Evolutionary conservation across 352 stramenopile genomes (phyloP).

Genomic region (Phytophthora pluvialis): DNA sequence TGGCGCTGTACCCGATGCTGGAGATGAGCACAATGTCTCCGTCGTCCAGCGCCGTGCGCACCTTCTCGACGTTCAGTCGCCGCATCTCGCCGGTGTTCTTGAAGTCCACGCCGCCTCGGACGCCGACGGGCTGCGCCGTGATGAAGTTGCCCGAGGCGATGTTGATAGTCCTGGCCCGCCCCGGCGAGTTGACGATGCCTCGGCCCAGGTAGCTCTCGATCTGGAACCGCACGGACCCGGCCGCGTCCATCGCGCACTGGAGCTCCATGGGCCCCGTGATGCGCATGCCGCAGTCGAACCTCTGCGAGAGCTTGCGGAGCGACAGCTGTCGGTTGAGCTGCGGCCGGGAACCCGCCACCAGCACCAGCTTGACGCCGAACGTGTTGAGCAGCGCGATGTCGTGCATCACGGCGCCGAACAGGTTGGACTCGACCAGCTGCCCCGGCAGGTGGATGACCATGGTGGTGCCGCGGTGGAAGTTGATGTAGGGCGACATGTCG

Average conservation of each 20-base stretch:
- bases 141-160: conserved; percentile 98
- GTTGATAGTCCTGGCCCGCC: conserved; percentile 81
- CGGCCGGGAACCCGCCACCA: conserved; percentile 95
- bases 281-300: conserved; percentile 82
- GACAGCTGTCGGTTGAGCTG: conserved; percentile 94
- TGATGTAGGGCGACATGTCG: conserved; percentile 97
- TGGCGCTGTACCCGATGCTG: conserved; percentile 95
- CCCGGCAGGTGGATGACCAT: conserved; percentile 97
- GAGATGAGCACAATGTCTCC: conserved; percentile 97
- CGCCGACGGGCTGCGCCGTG: conserved; percentile 90
- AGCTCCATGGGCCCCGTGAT: conserved; percentile 94
- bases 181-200: conserved; percentile 86
- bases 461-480: conserved; percentile 94
- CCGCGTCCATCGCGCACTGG: conserved; percentile 95
- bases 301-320: conserved; percentile 66
- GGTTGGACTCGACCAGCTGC: conserved; percentile 91
- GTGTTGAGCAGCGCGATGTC: conserved; percentile 96
- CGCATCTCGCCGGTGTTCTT: conserved; percentile 95
- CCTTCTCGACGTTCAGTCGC: conserved; percentile 92
- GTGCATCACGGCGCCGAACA: conserved; percentile 94
- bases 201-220: conserved; percentile 88
- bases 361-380: conserved; percentile 94
- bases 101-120: conserved; percentile 88
- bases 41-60: conserved; percentile 91
- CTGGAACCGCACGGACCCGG: conserved; percentile 89